A percentile compares a stretch with the other conserved stretches of the same genome.
Conservation (phyloP, 225 moss, liverwort and hornwort species). For the Bryum argenteum region DNA sequence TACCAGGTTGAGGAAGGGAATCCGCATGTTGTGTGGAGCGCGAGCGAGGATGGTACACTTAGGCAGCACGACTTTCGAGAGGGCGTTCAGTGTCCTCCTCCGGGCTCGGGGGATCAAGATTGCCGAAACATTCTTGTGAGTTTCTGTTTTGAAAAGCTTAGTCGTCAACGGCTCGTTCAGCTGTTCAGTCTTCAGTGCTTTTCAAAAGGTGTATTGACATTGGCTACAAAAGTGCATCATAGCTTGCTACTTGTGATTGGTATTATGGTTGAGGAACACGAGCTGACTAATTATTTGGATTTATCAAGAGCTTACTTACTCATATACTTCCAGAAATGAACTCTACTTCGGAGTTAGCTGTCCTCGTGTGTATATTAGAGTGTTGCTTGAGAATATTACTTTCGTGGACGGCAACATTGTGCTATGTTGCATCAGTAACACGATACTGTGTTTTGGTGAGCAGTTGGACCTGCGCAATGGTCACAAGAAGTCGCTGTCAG, state of each 20-base stretch:
- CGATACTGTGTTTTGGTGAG: slow-evolving; percentile 40
- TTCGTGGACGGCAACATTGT: slow-evolving; percentile 8
- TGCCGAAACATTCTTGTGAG: slow-evolving; percentile 97
- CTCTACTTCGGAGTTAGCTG: slow-evolving; percentile 11
- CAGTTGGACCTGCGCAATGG: slow-evolving; percentile 97
- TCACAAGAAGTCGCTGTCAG: slow-evolving; percentile 85
- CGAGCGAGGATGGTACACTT: slow-evolving; percentile 97
- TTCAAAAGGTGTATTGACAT: slow-evolving; percentile 16
- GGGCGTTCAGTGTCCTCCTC: slow-evolving; percentile 76
- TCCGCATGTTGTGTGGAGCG: slow-evolving; percentile 98
- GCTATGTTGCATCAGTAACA: slow-evolving; percentile 26
- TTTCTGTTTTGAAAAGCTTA: neutral
- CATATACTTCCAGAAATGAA: slow-evolving; percentile 14
- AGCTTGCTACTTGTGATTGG: slow-evolving; percentile 15
- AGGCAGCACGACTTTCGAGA: slow-evolving; percentile 97
- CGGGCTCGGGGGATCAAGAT: slow-evolving; percentile 67
- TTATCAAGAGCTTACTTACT: neutral
- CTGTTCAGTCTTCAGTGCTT: neutral
- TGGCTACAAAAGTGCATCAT: slow-evolving; percentile 12
- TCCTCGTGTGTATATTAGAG: slow-evolving; percentile 6
- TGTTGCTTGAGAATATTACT: slow-evolving; percentile 17
- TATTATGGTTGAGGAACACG: neutral
- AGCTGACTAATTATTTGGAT: slow-evolving; percentile 14
- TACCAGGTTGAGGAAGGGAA: slow-evolving; percentile 97
- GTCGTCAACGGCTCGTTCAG: neutral